Conservation (phyloP, 2,329 filamentous ascomycete species). For the Fusarium kyushuense region DNA sequence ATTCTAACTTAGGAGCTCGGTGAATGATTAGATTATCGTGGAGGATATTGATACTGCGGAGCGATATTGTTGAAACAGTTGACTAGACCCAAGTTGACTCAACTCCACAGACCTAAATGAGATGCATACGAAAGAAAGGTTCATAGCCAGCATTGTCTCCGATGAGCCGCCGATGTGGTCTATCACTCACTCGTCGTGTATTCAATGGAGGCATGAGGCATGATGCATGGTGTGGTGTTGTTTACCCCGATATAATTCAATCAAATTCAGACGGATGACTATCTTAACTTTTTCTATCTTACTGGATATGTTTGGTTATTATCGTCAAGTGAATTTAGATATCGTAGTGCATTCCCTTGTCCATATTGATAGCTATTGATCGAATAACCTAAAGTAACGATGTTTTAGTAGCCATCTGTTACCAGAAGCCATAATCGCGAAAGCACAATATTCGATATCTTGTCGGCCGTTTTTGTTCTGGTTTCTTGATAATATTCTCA, state of each 20-base stretch:
- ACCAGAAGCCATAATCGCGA: not conserved
- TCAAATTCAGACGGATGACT: not conserved
- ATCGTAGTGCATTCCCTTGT: not conserved
- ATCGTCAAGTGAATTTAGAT: not conserved
- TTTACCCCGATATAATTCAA: not conserved
- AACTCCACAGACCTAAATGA: constrained; percentile 14
- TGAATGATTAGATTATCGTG: constrained; percentile 24
- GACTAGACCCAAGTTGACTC: constrained; percentile 14
- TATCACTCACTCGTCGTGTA: not conserved
- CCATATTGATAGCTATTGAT: not conserved
- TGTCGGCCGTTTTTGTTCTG: too few relatives aligned
- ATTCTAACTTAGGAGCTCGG: constrained; percentile 33
- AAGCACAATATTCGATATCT: not conserved
- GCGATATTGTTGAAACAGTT: constrained; percentile 24
- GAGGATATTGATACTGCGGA: constrained; percentile 21
- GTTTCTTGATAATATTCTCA: not conserved
- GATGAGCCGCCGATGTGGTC: not conserved
- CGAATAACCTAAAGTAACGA: not conserved
- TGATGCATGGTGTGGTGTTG: not conserved
- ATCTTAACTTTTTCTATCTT: too few relatives aligned
- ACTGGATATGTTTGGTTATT: not conserved
- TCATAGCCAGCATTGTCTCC: constrained; percentile 5
- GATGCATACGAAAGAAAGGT: constrained; percentile 17
- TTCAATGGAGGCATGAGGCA: not conserved
- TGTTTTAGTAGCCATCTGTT: too few relatives aligned